Conservation (phyloP, 768 basidiomycete genomes). For the Kwoniella dejecticola region DNA sequence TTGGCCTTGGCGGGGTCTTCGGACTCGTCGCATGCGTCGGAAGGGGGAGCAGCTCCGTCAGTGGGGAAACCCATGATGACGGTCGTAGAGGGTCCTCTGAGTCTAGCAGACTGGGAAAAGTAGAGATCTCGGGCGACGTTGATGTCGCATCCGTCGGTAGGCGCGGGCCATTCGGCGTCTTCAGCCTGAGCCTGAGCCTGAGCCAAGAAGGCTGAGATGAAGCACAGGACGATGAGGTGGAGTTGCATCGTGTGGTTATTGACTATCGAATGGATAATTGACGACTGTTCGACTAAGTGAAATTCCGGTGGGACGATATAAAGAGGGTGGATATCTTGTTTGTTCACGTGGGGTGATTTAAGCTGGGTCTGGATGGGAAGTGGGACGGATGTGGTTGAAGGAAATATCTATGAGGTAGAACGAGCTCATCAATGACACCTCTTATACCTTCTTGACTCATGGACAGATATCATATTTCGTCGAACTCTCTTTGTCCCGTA, state of each 20-base stretch:
- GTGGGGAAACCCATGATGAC: constrained; percentile 11
- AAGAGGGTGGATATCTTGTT: too few species aligned
- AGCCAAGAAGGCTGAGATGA: background rate
- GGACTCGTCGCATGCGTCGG: constrained; percentile 4
- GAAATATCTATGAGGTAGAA: too few species aligned
- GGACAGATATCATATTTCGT: too few species aligned
- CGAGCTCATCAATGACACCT: too few species aligned
- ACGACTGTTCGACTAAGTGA: too few species aligned
- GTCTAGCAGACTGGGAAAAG: constrained; percentile 6
- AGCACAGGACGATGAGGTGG: background rate
- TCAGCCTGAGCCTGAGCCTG: background rate
- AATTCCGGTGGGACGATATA: too few species aligned
- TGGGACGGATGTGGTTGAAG: too few species aligned
- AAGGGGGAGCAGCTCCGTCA: background rate
- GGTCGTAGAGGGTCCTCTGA: background rate
- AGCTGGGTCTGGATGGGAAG: too few species aligned
- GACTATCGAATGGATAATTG: too few species aligned
- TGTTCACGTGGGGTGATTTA: too few species aligned
- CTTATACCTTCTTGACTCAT: too few species aligned
- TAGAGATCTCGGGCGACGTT: constrained; percentile 1
- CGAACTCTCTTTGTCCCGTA: background rate
- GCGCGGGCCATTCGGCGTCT: background rate
- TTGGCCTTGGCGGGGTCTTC: background rate
- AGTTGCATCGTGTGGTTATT: background rate
- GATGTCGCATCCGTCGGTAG: constrained; percentile 1